These are phyloP conservation scores for Phaeomoniella chlamydospora DNA, from an alignment of 2,329 filamentous ascomycete genomes.

Conservation along the genomic window DNA sequence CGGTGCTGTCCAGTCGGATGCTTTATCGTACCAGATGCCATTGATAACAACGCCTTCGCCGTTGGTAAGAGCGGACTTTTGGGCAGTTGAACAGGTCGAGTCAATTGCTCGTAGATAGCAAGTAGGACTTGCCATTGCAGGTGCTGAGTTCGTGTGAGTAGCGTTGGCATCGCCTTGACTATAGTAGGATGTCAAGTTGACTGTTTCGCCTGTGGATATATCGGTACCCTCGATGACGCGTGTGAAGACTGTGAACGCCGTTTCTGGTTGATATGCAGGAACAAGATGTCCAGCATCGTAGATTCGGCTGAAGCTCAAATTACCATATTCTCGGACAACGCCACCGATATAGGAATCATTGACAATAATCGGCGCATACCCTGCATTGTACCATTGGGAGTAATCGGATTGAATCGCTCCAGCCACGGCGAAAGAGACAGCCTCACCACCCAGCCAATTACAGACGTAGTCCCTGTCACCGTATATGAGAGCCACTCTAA, in stretches of 20 bases:
- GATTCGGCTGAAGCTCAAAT: slow-evolving; percentile 18
- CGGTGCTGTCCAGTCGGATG: slow-evolving; percentile 21
- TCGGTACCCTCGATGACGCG: slow-evolving; percentile 36
- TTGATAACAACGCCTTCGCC: slow-evolving; percentile 44
- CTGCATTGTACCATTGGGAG: slow-evolving; percentile 14
- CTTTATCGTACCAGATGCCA: slow-evolving; percentile 37
- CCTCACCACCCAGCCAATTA: slow-evolving; percentile 38
- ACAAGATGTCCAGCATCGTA: slow-evolving; percentile 37
- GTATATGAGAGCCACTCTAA: slow-evolving; percentile 43
- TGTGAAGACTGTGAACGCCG: slow-evolving; percentile 37
- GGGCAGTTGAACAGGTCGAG: slow-evolving; percentile 37
- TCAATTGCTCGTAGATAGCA: slow-evolving; percentile 45
- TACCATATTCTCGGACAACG: slow-evolving; percentile 17
- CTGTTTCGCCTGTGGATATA: slow-evolving; percentile 31
- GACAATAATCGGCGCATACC: slow-evolving; percentile 15
- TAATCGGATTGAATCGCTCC: slow-evolving; percentile 25
- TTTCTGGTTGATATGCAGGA: slow-evolving; percentile 36
- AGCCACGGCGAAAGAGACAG: slow-evolving; percentile 27
- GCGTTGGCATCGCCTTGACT: slow-evolving; percentile 45
- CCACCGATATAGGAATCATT: slow-evolving; percentile 14
- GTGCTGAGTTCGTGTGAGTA: slow-evolving; percentile 39
- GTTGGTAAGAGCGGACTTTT: slow-evolving; percentile 30
- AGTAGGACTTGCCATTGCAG: slow-evolving; percentile 32
- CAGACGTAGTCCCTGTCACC: slow-evolving; percentile 42
- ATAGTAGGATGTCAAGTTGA: slow-evolving; percentile 37